A percentile compares a stretch with the other conserved stretches of the same genome.
Evolutionary conservation across 2,329 filamentous ascomycete genomes (phyloP).

Genomic region (Penicillium sp.): DNA sequence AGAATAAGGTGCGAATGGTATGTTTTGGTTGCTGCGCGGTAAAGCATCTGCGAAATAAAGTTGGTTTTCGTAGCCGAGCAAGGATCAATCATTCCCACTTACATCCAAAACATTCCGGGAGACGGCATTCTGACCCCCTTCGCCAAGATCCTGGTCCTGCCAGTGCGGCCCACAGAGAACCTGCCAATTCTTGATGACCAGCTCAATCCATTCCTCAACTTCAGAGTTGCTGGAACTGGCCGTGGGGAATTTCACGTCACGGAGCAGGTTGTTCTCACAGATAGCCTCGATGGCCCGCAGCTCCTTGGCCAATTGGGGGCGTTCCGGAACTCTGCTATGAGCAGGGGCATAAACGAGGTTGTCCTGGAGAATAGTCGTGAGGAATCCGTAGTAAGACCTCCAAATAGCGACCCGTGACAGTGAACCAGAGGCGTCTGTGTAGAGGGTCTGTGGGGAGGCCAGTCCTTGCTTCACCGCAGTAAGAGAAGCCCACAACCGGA

Average conservation of each 20-base stretch:
- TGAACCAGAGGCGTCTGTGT: slow-evolving; percentile 18
- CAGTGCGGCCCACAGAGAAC: slow-evolving; percentile 73
- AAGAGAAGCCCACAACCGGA: slow-evolving; percentile 45
- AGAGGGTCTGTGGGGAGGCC: slow-evolving; percentile 17
- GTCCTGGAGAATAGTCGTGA: slow-evolving; percentile 69
- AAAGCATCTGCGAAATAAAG: slow-evolving; percentile 60
- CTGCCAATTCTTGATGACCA: slow-evolving; percentile 79
- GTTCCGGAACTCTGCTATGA: slow-evolving; percentile 39
- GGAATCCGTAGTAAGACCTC: slow-evolving; percentile 74
- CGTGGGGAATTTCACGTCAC: slow-evolving; percentile 75
- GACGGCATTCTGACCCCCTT: slow-evolving; percentile 69
- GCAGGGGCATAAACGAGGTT: slow-evolving; percentile 35
- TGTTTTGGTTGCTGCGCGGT: slow-evolving; percentile 83
- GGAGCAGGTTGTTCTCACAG: slow-evolving; percentile 73
- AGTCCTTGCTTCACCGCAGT: slow-evolving; percentile 31
- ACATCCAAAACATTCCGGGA: slow-evolving; percentile 71
- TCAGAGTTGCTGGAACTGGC: slow-evolving; percentile 73
- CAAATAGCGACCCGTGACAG: slow-evolving; percentile 56
- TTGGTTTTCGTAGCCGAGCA: slow-evolving; percentile 11
- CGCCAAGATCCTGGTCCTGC: slow-evolving; percentile 73
- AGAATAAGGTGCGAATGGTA: slow-evolving; percentile 91
- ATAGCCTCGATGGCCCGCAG: slow-evolving; percentile 70
- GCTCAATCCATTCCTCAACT: slow-evolving; percentile 74
- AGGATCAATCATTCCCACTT: slow-evolving; percentile 20
- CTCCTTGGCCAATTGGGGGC: slow-evolving; percentile 65